These are phyloP conservation scores for Mycena haematopus DNA, from an alignment of 768 basidiomycete genomes.

Conservation along the genomic window DNA sequence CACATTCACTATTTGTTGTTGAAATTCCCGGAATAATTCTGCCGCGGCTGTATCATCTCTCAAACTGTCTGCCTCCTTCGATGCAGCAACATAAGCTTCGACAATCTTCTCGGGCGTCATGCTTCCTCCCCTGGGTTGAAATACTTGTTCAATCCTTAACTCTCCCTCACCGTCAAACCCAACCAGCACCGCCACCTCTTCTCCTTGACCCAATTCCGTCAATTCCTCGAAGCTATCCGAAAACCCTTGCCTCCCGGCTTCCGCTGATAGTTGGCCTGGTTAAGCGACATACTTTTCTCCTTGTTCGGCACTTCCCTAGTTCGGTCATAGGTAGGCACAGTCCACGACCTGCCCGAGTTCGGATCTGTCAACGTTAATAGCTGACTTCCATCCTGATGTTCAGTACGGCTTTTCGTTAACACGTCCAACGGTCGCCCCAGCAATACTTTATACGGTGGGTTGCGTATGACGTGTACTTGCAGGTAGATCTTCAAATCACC, in stretches of 20 bases:
- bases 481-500: slow-evolving; percentile 32
- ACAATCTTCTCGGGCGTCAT: slow-evolving; percentile 13
- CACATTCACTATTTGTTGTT: background rate
- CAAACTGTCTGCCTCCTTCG: background rate
- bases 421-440: slow-evolving; percentile 39
- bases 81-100: slow-evolving; percentile 9
- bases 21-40: slow-evolving; percentile 1
- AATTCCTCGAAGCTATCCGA: slow-evolving; percentile 14
- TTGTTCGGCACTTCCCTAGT: background rate
- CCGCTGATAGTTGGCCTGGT: background rate
- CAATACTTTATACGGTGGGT: slow-evolving; percentile 35
- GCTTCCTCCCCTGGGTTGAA: slow-evolving; percentile 19
- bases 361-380: slow-evolving; percentile 36
- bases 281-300: background rate
- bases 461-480: slow-evolving; percentile 37
- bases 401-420: slow-evolving; percentile 31
- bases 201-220: slow-evolving; percentile 11
- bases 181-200: slow-evolving; percentile 18
- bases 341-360: slow-evolving; percentile 25
- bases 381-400: slow-evolving; percentile 28
- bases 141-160: slow-evolving; percentile 8
- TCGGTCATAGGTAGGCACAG: slow-evolving; percentile 9
- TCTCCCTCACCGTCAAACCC: slow-evolving; percentile 15
- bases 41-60: background rate
- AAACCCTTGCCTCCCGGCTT: slow-evolving; percentile 5